phyloP scores from a whole-genome alignment of 352 stramenopile species.

The Globisporangium okanoganense region DNA sequence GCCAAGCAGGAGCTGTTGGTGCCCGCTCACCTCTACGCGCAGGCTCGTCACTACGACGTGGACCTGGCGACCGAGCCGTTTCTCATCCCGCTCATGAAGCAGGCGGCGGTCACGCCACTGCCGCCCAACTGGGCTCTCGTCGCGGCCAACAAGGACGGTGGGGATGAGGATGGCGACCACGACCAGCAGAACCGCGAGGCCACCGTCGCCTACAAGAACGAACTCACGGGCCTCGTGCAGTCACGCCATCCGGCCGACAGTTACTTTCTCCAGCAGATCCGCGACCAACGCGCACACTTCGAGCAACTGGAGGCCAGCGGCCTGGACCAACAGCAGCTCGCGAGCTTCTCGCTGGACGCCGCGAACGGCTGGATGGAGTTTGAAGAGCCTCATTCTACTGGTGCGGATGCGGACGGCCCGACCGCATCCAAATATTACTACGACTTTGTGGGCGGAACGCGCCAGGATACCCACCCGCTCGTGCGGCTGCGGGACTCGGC shows the following conservation, averaged over 20 bases:
- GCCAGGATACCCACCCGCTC: slow-evolving; percentile 34
- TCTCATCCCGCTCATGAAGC: slow-evolving; percentile 44
- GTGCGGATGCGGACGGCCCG: background rate
- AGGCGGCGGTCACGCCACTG: slow-evolving; percentile 38
- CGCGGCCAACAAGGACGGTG: background rate
- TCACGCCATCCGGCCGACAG: slow-evolving; percentile 20
- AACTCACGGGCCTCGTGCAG: slow-evolving; percentile 16
- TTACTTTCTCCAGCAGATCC: slow-evolving; percentile 56
- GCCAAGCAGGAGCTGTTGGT: slow-evolving; percentile 17
- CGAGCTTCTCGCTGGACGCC: slow-evolving; percentile 3
- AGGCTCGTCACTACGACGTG: slow-evolving; percentile 36
- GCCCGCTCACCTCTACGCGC: slow-evolving; percentile 42
- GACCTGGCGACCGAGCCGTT: slow-evolving; percentile 45
- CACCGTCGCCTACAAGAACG: slow-evolving; percentile 17
- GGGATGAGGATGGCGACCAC: background rate
- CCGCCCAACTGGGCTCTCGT: slow-evolving; percentile 29
- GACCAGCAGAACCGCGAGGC: background rate
- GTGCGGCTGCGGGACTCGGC: slow-evolving; percentile 21
- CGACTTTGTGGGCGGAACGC: slow-evolving; percentile 40
- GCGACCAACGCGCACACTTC: slow-evolving; percentile 27
- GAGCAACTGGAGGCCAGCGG: slow-evolving; percentile 13
- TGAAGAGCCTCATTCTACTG: slow-evolving; percentile 13
- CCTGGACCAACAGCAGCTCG: background rate
- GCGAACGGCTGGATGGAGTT: slow-evolving; percentile 52
- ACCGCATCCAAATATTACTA: slow-evolving; percentile 44